phyloP scores from a whole-genome alignment of 177 flowering plant species.

The Vitis hybrid region DNA sequence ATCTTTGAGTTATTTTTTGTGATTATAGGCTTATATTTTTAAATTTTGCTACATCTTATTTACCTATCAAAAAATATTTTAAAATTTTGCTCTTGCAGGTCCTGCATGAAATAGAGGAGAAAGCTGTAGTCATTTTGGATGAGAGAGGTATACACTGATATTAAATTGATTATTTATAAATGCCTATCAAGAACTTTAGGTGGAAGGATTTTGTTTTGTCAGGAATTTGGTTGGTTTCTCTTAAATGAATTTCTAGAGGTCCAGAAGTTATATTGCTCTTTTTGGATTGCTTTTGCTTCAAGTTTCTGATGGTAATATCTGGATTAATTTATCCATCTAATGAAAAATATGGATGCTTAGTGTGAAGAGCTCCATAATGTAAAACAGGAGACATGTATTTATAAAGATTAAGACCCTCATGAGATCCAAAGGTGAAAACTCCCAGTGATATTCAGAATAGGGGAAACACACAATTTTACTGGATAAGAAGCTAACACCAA shows the following conservation, averaged over 20 bases:
- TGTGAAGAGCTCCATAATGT: no score
- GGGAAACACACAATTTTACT: no score
- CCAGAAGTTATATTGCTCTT: not conserved
- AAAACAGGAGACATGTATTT: no score
- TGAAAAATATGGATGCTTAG: no score
- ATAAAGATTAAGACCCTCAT: no score
- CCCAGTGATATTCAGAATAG: no score
- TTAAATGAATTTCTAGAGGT: not conserved
- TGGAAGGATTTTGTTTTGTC: not conserved
- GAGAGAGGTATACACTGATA: conserved; percentile 66
- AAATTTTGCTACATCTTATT: no score
- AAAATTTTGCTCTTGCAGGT: conserved; percentile 39
- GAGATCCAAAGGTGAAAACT: no score
- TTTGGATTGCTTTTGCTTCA: not conserved
- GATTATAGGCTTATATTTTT: not conserved
- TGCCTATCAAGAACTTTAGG: not conserved
- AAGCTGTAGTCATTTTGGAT: conserved; percentile 74
- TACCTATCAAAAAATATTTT: no score
- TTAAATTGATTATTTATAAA: not conserved
- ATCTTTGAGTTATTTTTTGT: not conserved
- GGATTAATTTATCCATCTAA: no score
- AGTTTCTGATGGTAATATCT: not conserved
- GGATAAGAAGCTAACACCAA: no score
- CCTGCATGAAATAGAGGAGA: conserved; percentile 82
- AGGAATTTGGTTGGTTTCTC: not conserved